A percentile compares a stretch with the other conserved stretches of the same genome.
Evolutionary conservation across 2,329 filamentous ascomycete genomes (phyloP).

Genomic region (Colletotrichum musae): DNA sequence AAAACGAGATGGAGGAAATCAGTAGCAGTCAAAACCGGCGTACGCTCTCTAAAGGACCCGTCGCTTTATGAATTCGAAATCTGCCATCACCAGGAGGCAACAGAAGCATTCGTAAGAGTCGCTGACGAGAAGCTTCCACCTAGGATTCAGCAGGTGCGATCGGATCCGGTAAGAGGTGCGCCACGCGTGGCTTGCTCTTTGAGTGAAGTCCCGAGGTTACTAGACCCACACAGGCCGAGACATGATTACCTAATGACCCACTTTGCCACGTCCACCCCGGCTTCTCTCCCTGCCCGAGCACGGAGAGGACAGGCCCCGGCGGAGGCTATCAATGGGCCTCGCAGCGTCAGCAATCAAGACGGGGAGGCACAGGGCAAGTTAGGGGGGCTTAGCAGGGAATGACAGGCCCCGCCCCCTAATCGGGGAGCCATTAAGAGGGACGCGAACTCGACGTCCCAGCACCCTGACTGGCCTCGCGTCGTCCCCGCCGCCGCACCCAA

Average conservation of each 20-base stretch:
- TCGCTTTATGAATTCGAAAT: background rate
- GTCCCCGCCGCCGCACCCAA: constrained; percentile 36
- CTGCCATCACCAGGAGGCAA: constrained; percentile 26
- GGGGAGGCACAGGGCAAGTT: constrained; percentile 23
- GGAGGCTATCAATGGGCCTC: constrained; percentile 13
- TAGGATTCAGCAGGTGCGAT: constrained; percentile 13
- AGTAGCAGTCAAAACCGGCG: too few species aligned
- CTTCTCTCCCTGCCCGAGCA: constrained; percentile 1
- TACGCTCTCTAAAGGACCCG: background rate
- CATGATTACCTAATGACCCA: constrained; percentile 12
- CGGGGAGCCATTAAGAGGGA: constrained; percentile 34
- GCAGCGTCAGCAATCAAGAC: background rate
- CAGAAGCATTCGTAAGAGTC: constrained; percentile 35
- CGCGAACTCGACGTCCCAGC: constrained; percentile 28
- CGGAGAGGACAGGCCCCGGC: constrained; percentile 14
- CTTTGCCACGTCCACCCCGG: background rate
- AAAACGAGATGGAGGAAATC: background rate
- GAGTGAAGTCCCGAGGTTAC: background rate
- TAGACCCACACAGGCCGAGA: background rate
- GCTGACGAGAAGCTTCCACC: constrained; percentile 38
- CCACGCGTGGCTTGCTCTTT: constrained; percentile 23
- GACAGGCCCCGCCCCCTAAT: constrained; percentile 30
- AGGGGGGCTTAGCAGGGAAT: constrained; percentile 29
- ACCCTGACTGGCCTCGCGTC: constrained; percentile 31
- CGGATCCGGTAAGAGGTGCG: constrained; percentile 21